These are phyloP conservation scores for Croton setiger DNA, from an alignment of 441 rosid species.

Conservation along the genomic window DNA sequence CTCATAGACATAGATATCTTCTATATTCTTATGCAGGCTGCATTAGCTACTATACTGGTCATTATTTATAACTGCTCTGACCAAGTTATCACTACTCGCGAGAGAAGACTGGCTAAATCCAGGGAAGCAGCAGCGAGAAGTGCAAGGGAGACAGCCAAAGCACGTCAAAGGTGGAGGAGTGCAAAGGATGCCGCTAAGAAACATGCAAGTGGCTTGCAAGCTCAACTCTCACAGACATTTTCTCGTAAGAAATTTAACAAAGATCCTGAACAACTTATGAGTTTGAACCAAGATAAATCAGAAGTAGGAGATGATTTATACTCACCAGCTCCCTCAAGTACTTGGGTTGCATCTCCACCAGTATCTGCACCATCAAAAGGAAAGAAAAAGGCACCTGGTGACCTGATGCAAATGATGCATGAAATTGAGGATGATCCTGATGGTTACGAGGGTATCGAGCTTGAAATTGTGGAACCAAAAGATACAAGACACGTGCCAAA, in stretches of 20 bases:
- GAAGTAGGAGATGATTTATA: constrained; percentile 39
- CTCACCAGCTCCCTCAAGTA: constrained; percentile 27
- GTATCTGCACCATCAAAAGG: constrained; percentile 36
- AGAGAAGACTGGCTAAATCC: constrained; percentile 71
- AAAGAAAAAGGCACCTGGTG: constrained; percentile 38
- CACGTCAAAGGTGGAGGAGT: constrained; percentile 73
- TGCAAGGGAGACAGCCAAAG: constrained; percentile 65
- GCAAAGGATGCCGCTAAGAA: constrained; percentile 74
- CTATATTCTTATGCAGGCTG: constrained; percentile 55
- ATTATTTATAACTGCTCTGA: constrained; percentile 91
- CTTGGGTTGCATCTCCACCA: constrained; percentile 31
- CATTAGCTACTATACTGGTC: constrained; percentile 56
- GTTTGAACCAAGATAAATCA: constrained; percentile 40
- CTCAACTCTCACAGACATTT: constrained; percentile 61
- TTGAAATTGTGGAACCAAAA: constrained; percentile 36
- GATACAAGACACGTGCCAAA: constrained; percentile 37
- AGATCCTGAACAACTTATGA: constrained; percentile 42
- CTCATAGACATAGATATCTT: constrained; percentile 2
- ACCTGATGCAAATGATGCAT: constrained; percentile 35
- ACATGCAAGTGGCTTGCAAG: constrained; percentile 68
- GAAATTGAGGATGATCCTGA: constrained; percentile 35
- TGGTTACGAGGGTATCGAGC: constrained; percentile 34
- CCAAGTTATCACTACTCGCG: constrained; percentile 80
- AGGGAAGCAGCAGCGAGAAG: constrained; percentile 86
- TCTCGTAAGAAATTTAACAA: constrained; percentile 44